These are phyloP conservation scores for Trichophyton simii DNA, from an alignment of 2,329 filamentous ascomycete genomes.

Conservation along the genomic window DNA sequence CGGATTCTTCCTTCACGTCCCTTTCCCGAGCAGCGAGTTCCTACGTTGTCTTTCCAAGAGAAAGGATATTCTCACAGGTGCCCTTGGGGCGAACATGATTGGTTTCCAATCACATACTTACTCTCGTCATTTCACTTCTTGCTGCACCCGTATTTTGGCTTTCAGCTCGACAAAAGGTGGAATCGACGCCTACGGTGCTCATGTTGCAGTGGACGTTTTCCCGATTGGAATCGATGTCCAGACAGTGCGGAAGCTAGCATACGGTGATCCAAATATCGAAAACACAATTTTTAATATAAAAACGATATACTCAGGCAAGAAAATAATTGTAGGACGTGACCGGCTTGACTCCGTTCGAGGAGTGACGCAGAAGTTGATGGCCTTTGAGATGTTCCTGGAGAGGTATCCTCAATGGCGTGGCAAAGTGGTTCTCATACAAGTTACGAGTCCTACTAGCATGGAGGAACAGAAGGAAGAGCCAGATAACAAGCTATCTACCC, in stretches of 20 bases:
- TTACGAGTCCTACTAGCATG: slow-evolving; percentile 74
- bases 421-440: slow-evolving; percentile 85
- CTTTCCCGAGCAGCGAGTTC: slow-evolving; percentile 93
- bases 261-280: slow-evolving; percentile 55
- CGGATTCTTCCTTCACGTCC: slow-evolving; percentile 85
- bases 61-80: slow-evolving; percentile 80
- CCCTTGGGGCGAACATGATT: slow-evolving; percentile 82
- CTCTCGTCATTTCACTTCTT: slow-evolving; percentile 85
- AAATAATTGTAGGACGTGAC: slow-evolving; percentile 88
- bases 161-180: slow-evolving; percentile 76
- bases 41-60: slow-evolving; percentile 75
- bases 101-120: slow-evolving; percentile 95
- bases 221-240: slow-evolving; percentile 89
- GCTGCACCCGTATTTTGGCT: slow-evolving; percentile 81
- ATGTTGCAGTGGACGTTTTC: slow-evolving; percentile 84
- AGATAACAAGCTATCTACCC: slow-evolving; percentile 70
- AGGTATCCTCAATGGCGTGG: slow-evolving; percentile 84
- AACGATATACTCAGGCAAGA: slow-evolving; percentile 73
- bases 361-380: slow-evolving; percentile 90
- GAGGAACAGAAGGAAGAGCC: slow-evolving; percentile 65
- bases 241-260: slow-evolving; percentile 63
- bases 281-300: slow-evolving; percentile 60
- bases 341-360: slow-evolving; percentile 86
- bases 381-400: slow-evolving; percentile 84
- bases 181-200: slow-evolving; percentile 76